These are phyloP conservation scores for Ogataea allantospora DNA, from an alignment of 805 yeast genomes.

Conservation along the genomic window DNA sequence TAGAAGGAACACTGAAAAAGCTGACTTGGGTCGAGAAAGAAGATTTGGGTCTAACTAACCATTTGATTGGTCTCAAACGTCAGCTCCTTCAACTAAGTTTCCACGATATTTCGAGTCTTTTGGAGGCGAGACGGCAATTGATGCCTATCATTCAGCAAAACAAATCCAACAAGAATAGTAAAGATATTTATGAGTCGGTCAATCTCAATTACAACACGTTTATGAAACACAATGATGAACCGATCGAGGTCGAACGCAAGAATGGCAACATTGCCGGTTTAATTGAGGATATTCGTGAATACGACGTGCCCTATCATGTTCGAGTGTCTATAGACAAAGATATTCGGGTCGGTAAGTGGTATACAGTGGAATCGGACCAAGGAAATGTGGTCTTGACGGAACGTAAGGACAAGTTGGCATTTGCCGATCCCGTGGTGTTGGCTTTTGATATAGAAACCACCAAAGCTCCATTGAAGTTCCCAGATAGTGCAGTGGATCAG, in stretches of 20 bases:
- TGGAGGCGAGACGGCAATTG: conserved; percentile 68
- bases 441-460: conserved; percentile 99
- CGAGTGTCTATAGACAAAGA: conserved; percentile 90
- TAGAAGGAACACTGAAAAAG: conserved; percentile 63
- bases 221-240: conserved; percentile 31
- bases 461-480: conserved; percentile 92
- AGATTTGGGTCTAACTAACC: conserved; percentile 81
- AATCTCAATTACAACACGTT: conserved; percentile 39
- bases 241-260: conserved; percentile 20
- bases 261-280: conserved; percentile 56
- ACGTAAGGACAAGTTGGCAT: conserved; percentile 74
- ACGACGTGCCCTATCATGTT: conserved; percentile 95
- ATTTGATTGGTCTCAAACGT: conserved; percentile 71
- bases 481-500: conserved; percentile 86
- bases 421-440: conserved; percentile 94
- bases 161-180: conserved; percentile 55
- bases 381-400: conserved; percentile 55
- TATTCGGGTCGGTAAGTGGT: conserved; percentile 95
- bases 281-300: conserved; percentile 83
- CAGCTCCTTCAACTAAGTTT: conserved; percentile 67
- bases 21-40: conserved; percentile 63
- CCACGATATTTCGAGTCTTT: conserved; percentile 69
- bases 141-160: conserved; percentile 72
- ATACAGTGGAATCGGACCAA: conserved; percentile 65
- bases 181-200: conserved; percentile 64